Conservation (phyloP, 2,329 filamentous ascomycete species). For the Fusarium transvaalense region DNA sequence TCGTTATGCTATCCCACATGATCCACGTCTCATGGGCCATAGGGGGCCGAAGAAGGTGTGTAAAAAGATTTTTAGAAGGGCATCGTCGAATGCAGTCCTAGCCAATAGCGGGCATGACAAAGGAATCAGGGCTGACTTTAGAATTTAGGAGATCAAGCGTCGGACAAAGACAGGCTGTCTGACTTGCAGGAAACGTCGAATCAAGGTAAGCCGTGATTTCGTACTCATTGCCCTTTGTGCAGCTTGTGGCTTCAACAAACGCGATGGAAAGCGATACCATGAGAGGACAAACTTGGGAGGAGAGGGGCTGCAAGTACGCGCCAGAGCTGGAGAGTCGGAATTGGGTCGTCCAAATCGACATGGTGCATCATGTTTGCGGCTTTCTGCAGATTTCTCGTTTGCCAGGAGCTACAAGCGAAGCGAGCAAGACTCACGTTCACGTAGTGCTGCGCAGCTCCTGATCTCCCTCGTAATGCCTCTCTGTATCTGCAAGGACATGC, state of each 20-base stretch:
- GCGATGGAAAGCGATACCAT: conserved; percentile 21
- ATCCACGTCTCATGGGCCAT: conserved; percentile 62
- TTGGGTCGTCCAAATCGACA: conserved; percentile 27
- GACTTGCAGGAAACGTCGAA: conserved; percentile 71
- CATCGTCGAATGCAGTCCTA: background rate
- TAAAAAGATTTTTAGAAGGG: conserved; percentile 22
- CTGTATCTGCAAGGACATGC: conserved; percentile 22
- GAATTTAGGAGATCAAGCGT: conserved; percentile 69
- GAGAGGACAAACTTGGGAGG: conserved; percentile 27
- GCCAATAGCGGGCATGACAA: conserved; percentile 8
- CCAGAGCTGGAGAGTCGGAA: conserved; percentile 24
- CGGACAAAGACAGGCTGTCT: conserved; percentile 73
- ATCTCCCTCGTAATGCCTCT: conserved; percentile 39
- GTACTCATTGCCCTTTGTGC: conserved; percentile 33
- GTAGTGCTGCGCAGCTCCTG: conserved; percentile 42
- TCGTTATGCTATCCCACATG: conserved; percentile 63
- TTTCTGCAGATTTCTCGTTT: conserved; percentile 36
- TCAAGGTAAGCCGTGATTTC: conserved; percentile 65
- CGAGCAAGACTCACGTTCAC: conserved; percentile 37
- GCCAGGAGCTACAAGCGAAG: conserved; percentile 36
- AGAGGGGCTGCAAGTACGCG: conserved; percentile 27
- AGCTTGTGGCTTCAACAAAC: conserved; percentile 15
- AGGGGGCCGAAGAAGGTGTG: conserved; percentile 70
- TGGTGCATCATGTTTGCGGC: conserved; percentile 39
- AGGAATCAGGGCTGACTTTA: conserved; percentile 31